Percentiles rank a stretch among this genome's conserved stretches.
These are phyloP conservation scores for Neofusicoccum parvum DNA, from an alignment of 2,329 filamentous ascomycete genomes.

Conservation along the genomic window DNA sequence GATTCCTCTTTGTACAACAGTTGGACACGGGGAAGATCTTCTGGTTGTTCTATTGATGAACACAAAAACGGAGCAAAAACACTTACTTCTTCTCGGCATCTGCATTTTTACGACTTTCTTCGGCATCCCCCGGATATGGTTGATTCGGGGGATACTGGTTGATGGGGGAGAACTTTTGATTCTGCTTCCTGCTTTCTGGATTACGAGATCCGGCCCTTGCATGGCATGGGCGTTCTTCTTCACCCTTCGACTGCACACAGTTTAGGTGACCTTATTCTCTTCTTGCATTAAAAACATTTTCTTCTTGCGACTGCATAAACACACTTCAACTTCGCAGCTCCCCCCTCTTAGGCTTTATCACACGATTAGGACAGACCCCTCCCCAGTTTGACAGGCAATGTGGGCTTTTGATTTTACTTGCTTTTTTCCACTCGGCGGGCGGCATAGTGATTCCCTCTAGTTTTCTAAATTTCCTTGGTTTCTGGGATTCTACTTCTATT, in stretches of 20 bases:
- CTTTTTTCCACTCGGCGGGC: neutral
- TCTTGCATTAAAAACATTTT: conserved; percentile 1
- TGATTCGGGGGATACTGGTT: neutral
- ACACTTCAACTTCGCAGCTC: neutral
- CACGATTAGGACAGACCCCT: neutral
- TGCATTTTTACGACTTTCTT: neutral
- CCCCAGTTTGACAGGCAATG: too few relatives aligned
- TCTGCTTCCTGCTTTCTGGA: neutral
- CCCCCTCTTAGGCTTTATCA: neutral
- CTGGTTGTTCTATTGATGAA: neutral
- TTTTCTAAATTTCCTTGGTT: neutral
- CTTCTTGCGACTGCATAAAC: conserved; percentile 7
- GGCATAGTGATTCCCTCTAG: neutral
- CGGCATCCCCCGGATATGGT: neutral
- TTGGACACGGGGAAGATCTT: conserved; percentile 7
- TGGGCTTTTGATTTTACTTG: neutral
- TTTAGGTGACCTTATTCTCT: neutral
- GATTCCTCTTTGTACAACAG: conserved; percentile 12
- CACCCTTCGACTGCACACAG: conserved; percentile 15
- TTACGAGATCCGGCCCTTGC: conserved; percentile 8
- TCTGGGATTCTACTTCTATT: neutral
- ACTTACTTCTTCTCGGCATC: neutral
- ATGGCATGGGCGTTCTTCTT: conserved; percentile 3
- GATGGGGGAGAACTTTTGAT: neutral
- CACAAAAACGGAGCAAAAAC: neutral